These are phyloP conservation scores for Thuidium tamariscinum DNA, from an alignment of 225 moss, liverwort and hornwort species.

Conservation along the genomic window DNA sequence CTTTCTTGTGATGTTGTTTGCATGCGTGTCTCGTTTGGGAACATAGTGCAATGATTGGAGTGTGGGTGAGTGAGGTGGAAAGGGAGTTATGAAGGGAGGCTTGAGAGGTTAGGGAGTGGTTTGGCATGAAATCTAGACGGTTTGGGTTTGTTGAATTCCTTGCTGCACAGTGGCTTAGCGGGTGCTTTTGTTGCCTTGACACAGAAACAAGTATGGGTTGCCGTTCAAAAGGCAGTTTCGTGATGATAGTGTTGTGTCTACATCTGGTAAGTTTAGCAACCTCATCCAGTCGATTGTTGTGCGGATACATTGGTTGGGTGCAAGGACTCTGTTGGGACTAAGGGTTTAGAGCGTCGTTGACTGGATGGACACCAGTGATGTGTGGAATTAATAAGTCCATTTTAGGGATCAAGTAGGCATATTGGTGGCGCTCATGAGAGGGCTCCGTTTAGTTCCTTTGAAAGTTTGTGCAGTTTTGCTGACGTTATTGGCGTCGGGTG, in stretches of 20 bases:
- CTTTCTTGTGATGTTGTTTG: not conserved
- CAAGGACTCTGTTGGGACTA: not conserved
- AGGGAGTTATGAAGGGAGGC: not conserved
- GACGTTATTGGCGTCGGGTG: not conserved
- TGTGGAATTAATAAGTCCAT: not conserved
- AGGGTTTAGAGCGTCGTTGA: not conserved
- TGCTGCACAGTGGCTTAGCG: constrained; percentile 14
- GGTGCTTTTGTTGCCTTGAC: constrained; percentile 29
- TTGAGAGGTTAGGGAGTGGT: not conserved
- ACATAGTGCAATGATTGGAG: not conserved
- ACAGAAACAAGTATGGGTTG: constrained; percentile 99
- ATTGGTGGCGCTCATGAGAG: not conserved
- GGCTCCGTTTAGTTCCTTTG: not conserved
- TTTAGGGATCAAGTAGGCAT: not conserved
- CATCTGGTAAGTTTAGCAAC: constrained; percentile 42
- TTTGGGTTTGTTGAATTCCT: constrained; percentile 11
- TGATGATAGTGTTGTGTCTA: constrained; percentile 38
- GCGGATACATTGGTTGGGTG: not conserved
- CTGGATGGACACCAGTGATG: not conserved
- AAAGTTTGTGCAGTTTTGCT: not conserved
- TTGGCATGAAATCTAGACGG: not conserved
- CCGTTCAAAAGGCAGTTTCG: constrained; percentile 83
- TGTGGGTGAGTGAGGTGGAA: not conserved
- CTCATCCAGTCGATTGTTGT: not conserved
- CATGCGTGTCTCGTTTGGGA: not conserved